Base-by-base conservation (phyloP, 352 stramenopile genomes). In the Phytophthora ohioensis region DNA sequence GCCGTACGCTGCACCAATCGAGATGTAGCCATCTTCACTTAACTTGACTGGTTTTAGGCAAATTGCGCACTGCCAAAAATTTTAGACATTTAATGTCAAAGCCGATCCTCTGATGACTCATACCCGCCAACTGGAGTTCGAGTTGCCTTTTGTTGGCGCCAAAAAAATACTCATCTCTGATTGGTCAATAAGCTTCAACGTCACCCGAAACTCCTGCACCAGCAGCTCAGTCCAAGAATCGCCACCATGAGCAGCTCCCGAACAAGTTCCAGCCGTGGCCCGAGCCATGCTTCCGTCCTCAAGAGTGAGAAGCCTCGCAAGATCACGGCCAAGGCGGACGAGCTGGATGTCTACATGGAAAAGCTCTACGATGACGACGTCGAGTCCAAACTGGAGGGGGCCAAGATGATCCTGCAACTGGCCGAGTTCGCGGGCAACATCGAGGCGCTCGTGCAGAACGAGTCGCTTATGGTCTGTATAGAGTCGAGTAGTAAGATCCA, bases 301-400 rank as follows among this genome's bases (percentile, higher is more conserved):
- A 78, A 63, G 43, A 67, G 56, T 30, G 70, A 79, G 45, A 86
- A 84, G 52, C 57, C 73, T 9, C 82, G 82, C 43, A 90, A 91
- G 64, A 69, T 86, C 64, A 82, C 79, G 8, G 83, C 83, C 35
- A 76, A 79, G 11, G 71, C 93, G 41, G 85, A 96, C 35, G 88
- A 94, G 35, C 78, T 98, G 21, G 94, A 98, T 70, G 66, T 94
- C 39, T 98, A 98, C 80, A 95, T 98, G 73, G 94, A 99, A 73
- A 90, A 96, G 43, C 80, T 99, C 9, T 98, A 99, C 75, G 93
- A 98, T 58, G 94, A 97, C 47, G 81, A 91, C 62, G 80, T 93
- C 62, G 85, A 96, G 73, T 91, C 86, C 48, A 95, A 93, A 38
- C 71, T 92, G 56, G 87, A 95, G 8, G 93, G 94, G 6, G 95